A percentile compares a stretch with the other conserved stretches of the same genome.
phyloP scores from a whole-genome alignment of 140 eudicot species.

The Cichorium intybus region DNA sequence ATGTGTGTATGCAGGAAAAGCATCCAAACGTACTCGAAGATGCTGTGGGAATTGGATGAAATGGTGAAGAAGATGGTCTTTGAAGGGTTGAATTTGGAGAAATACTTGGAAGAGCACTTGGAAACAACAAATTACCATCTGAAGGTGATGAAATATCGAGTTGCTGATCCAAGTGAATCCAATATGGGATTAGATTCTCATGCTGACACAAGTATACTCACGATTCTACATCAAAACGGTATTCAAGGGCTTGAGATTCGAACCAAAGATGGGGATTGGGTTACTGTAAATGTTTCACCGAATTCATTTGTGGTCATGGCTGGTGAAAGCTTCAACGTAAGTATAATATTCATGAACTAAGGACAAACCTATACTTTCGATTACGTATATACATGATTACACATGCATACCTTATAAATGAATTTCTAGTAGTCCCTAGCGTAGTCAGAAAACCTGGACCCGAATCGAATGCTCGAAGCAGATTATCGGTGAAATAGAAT shows the following conservation, averaged over 20 bases:
- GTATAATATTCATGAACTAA: background rate
- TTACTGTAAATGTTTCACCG: slow-evolving; percentile 17
- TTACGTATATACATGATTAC: too few species aligned
- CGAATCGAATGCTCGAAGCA: too few species aligned
- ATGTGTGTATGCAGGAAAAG: slow-evolving; percentile 8
- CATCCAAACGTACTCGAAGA: slow-evolving; percentile 24
- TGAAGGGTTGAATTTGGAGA: slow-evolving; percentile 52
- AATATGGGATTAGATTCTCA: slow-evolving; percentile 61
- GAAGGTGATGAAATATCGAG: slow-evolving; percentile 55
- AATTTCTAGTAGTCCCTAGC: too few species aligned
- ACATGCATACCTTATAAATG: background rate
- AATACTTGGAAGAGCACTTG: slow-evolving; percentile 43
- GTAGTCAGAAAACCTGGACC: too few species aligned
- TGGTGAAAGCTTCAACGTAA: slow-evolving; percentile 26
- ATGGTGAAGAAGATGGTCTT: slow-evolving; percentile 52
- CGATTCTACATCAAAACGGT: slow-evolving; percentile 48
- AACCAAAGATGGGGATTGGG: slow-evolving; percentile 25
- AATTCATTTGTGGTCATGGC: slow-evolving; percentile 26
- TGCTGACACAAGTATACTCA: slow-evolving; percentile 63
- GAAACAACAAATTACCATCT: slow-evolving; percentile 59
- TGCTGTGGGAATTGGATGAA: slow-evolving; percentile 45
- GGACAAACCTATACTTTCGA: background rate
- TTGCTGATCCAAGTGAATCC: slow-evolving; percentile 40
- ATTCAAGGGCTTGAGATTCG: slow-evolving; percentile 19
- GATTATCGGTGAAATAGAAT: too few species aligned